These are phyloP conservation scores for Tuber aestivum DNA, from an alignment of 495 filamentous ascomycete genomes.

Conservation along the genomic window DNA sequence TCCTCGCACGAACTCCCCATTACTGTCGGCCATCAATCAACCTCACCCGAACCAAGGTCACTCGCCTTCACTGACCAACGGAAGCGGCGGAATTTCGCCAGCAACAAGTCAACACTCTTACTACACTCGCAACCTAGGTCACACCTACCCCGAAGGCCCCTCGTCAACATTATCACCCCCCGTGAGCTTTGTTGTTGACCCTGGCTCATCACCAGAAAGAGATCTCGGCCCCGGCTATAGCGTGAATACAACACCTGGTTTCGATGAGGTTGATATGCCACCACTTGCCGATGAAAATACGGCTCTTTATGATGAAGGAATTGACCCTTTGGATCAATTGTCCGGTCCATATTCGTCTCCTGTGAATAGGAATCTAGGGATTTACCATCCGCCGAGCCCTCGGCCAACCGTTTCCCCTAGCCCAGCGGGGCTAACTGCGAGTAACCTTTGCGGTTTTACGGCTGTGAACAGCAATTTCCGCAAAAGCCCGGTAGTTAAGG, in stretches of 20 bases:
- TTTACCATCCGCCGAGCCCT: slow-evolving; percentile 36
- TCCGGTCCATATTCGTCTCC: slow-evolving; percentile 8
- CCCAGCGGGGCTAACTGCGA: slow-evolving; percentile 12
- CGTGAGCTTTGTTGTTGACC: neutral
- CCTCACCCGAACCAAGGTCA: neutral
- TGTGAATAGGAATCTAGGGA: slow-evolving; percentile 1
- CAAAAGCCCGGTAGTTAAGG: slow-evolving; percentile 31
- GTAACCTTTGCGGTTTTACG: slow-evolving; percentile 1
- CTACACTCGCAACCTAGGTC: neutral
- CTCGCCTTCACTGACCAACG: neutral
- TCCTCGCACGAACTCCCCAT: neutral
- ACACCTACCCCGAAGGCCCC: neutral
- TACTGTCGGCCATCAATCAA: neutral
- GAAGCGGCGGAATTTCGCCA: neutral
- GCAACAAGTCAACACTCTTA: neutral
- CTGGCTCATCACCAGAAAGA: neutral
- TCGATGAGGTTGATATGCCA: slow-evolving; percentile 33
- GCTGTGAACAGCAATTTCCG: slow-evolving; percentile 6
- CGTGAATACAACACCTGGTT: slow-evolving; percentile 36
- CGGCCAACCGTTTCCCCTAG: slow-evolving; percentile 33
- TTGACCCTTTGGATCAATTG: slow-evolving; percentile 7
- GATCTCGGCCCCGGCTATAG: slow-evolving; percentile 13
- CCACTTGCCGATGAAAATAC: slow-evolving; percentile 28
- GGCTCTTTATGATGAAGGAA: slow-evolving; percentile 7
- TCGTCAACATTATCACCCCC: neutral